Conservation (phyloP, 2,329 filamentous ascomycete genomes). For the Zymoseptoria tritici region DNA sequence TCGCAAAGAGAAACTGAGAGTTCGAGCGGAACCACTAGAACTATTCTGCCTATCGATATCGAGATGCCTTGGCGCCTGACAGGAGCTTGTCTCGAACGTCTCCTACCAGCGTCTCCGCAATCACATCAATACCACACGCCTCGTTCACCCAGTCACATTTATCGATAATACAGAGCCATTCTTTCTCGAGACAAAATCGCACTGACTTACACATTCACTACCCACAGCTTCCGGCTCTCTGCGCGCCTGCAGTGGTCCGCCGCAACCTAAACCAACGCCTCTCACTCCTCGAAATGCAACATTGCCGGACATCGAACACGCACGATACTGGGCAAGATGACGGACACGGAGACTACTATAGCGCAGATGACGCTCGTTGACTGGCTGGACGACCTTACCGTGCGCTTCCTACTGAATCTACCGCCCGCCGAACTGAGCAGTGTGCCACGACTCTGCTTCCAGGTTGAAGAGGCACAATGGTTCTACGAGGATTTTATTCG, state of each 20-base stretch:
- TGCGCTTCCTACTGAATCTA: conserved; percentile 96
- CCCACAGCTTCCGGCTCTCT: conserved; percentile 1
- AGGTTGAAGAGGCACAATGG: conserved; percentile 99
- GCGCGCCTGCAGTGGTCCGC: conserved; percentile 6
- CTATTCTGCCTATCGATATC: too few species aligned
- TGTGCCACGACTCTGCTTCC: conserved; percentile 92
- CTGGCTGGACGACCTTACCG: conserved; percentile 96
- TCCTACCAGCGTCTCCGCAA: not conserved
- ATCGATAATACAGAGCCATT: not conserved
- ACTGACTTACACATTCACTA: conserved; percentile 1
- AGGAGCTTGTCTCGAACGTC: not conserved
- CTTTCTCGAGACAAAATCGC: not conserved
- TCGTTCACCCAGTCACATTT: not conserved
- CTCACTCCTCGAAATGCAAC: conserved; percentile 11
- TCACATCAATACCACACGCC: not conserved
- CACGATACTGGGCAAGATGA: conserved; percentile 38
- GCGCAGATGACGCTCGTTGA: conserved; percentile 82
- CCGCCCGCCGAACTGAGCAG: conserved; percentile 84
- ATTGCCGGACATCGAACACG: conserved; percentile 15
- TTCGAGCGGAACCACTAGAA: not conserved
- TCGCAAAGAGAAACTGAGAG: not conserved
- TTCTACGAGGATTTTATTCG: conserved; percentile 99
- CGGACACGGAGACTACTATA: conserved; percentile 35
- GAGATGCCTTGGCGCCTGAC: not conserved
- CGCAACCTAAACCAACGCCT: not conserved